Percentiles rank a stretch among this genome's conserved stretches.
Conservation (phyloP, 2,329 filamentous ascomycete species). For the Pseudogymnoascus pannorum region DNA sequence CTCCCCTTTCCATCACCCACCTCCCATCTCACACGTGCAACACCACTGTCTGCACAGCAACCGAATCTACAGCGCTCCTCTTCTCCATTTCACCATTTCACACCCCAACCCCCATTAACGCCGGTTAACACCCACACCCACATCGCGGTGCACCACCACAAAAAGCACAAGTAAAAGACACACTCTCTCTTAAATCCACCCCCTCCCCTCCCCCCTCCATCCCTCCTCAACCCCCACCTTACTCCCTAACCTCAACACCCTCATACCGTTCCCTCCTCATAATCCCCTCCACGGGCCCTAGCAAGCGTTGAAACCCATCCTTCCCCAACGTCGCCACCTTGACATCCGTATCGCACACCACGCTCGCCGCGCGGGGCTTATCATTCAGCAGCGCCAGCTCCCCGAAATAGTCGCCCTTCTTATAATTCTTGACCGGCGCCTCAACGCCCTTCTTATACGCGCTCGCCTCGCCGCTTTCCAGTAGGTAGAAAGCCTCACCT, state of each 20-base stretch:
- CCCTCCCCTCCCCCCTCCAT: no score
- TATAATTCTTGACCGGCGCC: conserved; percentile 69
- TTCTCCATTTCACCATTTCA: no score
- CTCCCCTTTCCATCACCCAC: no score
- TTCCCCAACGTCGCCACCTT: conserved; percentile 91
- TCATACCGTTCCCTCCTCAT: conserved; percentile 72
- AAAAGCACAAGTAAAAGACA: no score
- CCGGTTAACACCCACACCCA: no score
- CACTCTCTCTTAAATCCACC: no score
- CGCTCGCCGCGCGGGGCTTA: conserved; percentile 82
- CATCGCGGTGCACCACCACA: no score
- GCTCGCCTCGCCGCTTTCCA: conserved; percentile 81
- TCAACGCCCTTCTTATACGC: conserved; percentile 72
- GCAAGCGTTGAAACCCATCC: conserved; percentile 85
- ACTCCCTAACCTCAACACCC: conserved; percentile 45
- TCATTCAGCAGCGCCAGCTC: conserved; percentile 92
- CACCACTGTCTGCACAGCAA: neutral
- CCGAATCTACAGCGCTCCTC: no score
- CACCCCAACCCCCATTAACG: no score
- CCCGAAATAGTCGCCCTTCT: conserved; percentile 93
- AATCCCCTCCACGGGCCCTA: conserved; percentile 90
- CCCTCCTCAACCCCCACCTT: no score
- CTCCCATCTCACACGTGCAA: neutral
- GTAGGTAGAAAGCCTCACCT: conserved; percentile 83
- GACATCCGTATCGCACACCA: conserved; percentile 76